Percentiles rank a stretch among this genome's conserved stretches.
These are phyloP conservation scores for Erodium trifolium DNA, from an alignment of 441 rosid genomes.

Conservation along the genomic window DNA sequence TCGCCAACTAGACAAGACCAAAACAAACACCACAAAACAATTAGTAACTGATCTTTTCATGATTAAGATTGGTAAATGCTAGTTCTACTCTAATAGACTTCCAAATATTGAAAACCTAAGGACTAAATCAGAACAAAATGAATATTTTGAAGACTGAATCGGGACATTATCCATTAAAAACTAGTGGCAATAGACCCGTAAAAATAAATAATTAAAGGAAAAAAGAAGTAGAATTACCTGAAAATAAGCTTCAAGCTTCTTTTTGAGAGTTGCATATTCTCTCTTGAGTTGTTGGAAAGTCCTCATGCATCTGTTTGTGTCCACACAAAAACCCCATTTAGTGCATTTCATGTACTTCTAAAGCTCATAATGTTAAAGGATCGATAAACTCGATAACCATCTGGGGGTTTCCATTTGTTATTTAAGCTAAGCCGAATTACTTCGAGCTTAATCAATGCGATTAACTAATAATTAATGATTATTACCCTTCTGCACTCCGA, in stretches of 20 bases:
- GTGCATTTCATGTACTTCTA: not conserved
- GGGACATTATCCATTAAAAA: too few relatives aligned
- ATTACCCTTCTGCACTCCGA: slow-evolving; percentile 82
- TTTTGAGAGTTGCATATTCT: slow-evolving; percentile 67
- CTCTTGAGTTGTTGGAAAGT: slow-evolving; percentile 77
- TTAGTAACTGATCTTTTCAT: not conserved
- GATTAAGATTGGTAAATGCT: not conserved
- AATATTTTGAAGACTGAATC: too few relatives aligned
- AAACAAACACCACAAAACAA: not conserved
- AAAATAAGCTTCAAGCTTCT: slow-evolving; percentile 79
- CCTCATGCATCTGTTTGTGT: slow-evolving; percentile 53
- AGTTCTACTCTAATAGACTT: too few relatives aligned
- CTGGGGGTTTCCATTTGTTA: too few relatives aligned
- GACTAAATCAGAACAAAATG: too few relatives aligned
- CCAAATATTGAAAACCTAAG: too few relatives aligned
- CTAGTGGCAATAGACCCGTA: not conserved
- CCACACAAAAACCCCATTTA: slow-evolving; percentile 5
- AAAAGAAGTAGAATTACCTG: slow-evolving; percentile 37
- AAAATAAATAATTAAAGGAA: too few relatives aligned
- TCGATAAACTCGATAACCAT: too few relatives aligned
- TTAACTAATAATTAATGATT: not conserved
- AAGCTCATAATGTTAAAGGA: not conserved
- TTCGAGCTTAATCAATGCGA: too few relatives aligned
- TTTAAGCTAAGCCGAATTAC: not conserved
- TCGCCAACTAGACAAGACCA: slow-evolving; percentile 42